phyloP scores from a whole-genome alignment of 306 rosid genomes.

The Lathyrus aphaca region DNA sequence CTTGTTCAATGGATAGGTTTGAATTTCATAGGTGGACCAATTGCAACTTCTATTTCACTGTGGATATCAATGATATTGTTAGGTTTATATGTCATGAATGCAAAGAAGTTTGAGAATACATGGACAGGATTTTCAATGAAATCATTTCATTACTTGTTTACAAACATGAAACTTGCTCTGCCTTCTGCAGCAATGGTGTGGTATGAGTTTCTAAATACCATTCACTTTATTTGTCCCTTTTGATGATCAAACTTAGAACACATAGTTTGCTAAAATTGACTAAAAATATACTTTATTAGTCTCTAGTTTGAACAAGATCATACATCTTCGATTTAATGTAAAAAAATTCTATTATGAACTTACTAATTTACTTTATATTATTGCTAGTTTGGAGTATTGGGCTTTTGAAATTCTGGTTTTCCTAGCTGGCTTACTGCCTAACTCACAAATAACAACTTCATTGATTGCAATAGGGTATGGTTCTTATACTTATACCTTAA shows the following conservation, averaged over 20 bases:
- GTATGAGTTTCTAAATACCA: constrained; percentile 45
- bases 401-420: constrained; percentile 84
- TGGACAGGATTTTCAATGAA: constrained; percentile 79
- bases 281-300: neutral
- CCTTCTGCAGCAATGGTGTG: constrained; percentile 86
- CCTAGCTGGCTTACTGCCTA: constrained; percentile 74
- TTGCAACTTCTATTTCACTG: constrained; percentile 63
- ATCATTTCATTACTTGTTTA: constrained; percentile 46
- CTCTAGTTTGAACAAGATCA: neutral
- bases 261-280: neutral
- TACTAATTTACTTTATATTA: constrained; percentile 6
- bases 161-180: constrained; percentile 66
- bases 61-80: constrained; percentile 60
- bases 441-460: constrained; percentile 67
- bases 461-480: constrained; percentile 82
- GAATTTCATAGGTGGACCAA: constrained; percentile 68
- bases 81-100: constrained; percentile 46
- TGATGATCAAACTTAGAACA: neutral
- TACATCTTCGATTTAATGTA: neutral
- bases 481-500: constrained; percentile 27
- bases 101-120: constrained; percentile 56
- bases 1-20: constrained; percentile 55
- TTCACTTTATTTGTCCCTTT: neutral
- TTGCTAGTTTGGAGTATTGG: constrained; percentile 87
- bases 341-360: constrained; percentile 22